Percentiles rank a stretch among this genome's conserved stretches.
phyloP scores from a whole-genome alignment of 805 yeast genomes.

The Kuraishia capsulata region DNA sequence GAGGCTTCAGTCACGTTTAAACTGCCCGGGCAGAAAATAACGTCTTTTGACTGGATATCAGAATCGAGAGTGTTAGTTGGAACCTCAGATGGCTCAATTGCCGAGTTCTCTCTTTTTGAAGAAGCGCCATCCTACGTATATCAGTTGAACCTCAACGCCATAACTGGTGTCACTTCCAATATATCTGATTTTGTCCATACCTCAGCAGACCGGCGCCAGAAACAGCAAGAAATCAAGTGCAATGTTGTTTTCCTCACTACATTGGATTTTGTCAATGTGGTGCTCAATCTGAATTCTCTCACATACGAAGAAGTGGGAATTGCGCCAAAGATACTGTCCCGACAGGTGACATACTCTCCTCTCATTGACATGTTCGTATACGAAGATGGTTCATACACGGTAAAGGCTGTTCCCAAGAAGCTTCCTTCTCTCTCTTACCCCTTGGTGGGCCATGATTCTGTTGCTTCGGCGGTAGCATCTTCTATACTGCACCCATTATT shows the following conservation, averaged over 20 bases:
- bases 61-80: conserved; percentile 14
- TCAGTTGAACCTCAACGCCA: conserved; percentile 13
- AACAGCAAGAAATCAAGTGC: neutral
- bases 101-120: conserved; percentile 15
- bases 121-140: conserved; percentile 13
- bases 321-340: conserved; percentile 5
- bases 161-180: conserved; percentile 13
- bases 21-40: conserved; percentile 10
- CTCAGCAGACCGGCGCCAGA: neutral
- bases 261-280: conserved; percentile 8
- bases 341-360: conserved; percentile 9
- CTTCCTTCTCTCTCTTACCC: conserved; percentile 6
- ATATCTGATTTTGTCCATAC: conserved; percentile 10
- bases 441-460: neutral
- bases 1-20: conserved; percentile 10
- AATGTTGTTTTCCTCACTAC: conserved; percentile 10
- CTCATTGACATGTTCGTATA: conserved; percentile 12
- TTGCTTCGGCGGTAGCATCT: conserved; percentile 5
- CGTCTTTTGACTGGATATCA: conserved; percentile 19
- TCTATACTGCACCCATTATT: conserved; percentile 10
- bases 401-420: conserved; percentile 12
- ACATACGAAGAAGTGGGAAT: conserved; percentile 7
- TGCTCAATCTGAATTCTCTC: conserved; percentile 13
- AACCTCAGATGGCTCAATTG: conserved; percentile 17
- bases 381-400: conserved; percentile 9